A percentile compares a stretch with the other conserved stretches of the same genome.
Evolutionary conservation across 306 rosid species (phyloP).

Genomic region (Trifolium dubium): DNA sequence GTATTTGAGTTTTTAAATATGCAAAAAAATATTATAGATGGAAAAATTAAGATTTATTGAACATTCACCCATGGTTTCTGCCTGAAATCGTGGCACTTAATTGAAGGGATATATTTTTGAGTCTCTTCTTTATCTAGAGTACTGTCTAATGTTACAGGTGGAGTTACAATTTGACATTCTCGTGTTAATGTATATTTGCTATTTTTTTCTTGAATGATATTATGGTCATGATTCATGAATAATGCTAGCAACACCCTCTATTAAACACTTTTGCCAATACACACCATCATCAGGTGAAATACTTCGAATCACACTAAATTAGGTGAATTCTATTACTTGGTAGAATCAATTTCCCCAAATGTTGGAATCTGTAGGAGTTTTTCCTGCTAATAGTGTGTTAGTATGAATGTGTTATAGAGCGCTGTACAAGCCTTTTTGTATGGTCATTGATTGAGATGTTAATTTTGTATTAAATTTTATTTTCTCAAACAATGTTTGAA

Average conservation of each 20-base stretch:
- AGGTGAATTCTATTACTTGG: not conserved
- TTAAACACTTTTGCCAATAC: not conserved
- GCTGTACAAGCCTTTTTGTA: not conserved
- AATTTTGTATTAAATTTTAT: constrained; percentile 3
- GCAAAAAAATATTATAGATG: not conserved
- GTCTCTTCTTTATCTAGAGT: not conserved
- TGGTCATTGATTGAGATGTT: not conserved
- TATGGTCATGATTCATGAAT: not conserved
- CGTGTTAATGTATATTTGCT: not conserved
- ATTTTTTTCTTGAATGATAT: not conserved
- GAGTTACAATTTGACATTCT: not conserved
- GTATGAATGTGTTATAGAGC: not conserved
- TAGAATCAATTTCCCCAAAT: not conserved
- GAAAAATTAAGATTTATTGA: constrained; percentile 6
- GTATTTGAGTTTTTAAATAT: constrained; percentile 49
- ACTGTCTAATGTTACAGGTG: constrained; percentile 15
- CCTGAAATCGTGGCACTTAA: not conserved
- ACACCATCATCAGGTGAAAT: not conserved
- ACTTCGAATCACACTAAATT: not conserved
- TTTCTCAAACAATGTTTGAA: not conserved
- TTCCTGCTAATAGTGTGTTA: not conserved
- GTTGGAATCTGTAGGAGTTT: not conserved
- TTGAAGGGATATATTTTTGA: not conserved
- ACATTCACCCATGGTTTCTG: constrained; percentile 9
- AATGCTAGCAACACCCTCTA: not conserved